A percentile compares a stretch with the other conserved stretches of the same genome.
phyloP scores from a whole-genome alignment of 169 alveolate genomes.

The Perkinsus marinus region DNA sequence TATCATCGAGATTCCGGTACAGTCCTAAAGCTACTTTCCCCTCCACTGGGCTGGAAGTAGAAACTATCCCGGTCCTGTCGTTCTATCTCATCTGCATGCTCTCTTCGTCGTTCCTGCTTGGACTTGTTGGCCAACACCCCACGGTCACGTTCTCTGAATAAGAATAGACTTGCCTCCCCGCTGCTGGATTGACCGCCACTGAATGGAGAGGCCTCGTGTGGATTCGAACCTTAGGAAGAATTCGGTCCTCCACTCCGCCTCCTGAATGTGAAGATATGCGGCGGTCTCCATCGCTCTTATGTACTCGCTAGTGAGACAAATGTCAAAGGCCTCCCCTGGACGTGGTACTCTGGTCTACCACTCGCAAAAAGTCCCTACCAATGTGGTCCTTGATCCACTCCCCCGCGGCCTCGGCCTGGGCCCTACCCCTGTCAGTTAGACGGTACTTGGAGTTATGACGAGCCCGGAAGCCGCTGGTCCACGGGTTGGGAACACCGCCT shows the following conservation, averaged over 20 bases:
- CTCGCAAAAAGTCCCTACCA: not conserved
- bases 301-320: slow-evolving; percentile 38
- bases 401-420: slow-evolving; percentile 43
- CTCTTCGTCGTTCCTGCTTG: slow-evolving; percentile 24
- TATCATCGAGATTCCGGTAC: not conserved
- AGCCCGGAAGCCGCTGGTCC: slow-evolving; percentile 36
- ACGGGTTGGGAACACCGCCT: slow-evolving; percentile 14
- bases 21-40: not conserved
- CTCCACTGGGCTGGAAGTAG: slow-evolving; percentile 37
- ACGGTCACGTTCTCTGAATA: slow-evolving; percentile 42
- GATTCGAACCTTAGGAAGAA: not conserved
- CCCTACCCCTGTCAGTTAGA: slow-evolving; percentile 40
- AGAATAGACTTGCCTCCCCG: too few relatives aligned
- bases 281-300: slow-evolving; percentile 49
- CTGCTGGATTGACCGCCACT: too few relatives aligned
- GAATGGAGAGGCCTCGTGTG: too few relatives aligned
- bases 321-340: slow-evolving; percentile 23
- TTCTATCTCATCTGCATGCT: slow-evolving; percentile 33
- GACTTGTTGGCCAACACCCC: slow-evolving; percentile 42
- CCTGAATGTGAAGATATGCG: slow-evolving; percentile 36
- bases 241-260: slow-evolving; percentile 28
- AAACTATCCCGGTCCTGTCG: slow-evolving; percentile 34
- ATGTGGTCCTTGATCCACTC: slow-evolving; percentile 28
- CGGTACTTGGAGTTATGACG: slow-evolving; percentile 38
- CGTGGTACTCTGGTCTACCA: not conserved